Conservation (phyloP, 805 yeast species). For the Lachancea cidri region DNA sequence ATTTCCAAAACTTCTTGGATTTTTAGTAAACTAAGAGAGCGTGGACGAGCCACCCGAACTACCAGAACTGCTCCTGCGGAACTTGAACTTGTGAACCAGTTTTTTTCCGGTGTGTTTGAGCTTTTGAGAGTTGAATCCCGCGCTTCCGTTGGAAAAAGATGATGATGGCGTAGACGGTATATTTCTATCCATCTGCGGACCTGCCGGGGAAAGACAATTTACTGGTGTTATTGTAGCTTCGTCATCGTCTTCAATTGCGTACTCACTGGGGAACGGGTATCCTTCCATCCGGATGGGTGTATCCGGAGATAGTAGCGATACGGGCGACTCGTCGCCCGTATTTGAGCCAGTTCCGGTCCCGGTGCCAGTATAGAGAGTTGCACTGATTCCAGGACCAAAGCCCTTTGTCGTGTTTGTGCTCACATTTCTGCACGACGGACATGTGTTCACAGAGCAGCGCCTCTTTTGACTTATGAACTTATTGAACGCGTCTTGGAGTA, state of each 20-base stretch:
- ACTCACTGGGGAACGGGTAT: neutral
- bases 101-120: constrained; percentile 12
- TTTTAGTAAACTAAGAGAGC: neutral
- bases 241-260: constrained; percentile 6
- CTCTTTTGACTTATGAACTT: constrained; percentile 6
- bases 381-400: no score
- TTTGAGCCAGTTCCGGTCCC: neutral
- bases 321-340: neutral
- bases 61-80: constrained; percentile 12
- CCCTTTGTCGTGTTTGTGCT: neutral
- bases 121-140: constrained; percentile 7
- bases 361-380: no score
- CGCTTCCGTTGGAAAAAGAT: constrained; percentile 6
- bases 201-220: neutral
- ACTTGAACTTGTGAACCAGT: constrained; percentile 11
- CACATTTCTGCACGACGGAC: neutral
- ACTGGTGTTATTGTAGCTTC: neutral
- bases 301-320: constrained; percentile 1
- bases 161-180: constrained; percentile 7
- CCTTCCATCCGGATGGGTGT: neutral
- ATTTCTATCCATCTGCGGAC: neutral
- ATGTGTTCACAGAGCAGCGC: constrained; percentile 3
- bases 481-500: constrained; percentile 25
- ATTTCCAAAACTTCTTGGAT: neutral
- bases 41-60: constrained; percentile 9